Base-by-base conservation (phyloP, 345 rosid species). In the Murraya koenigii region DNA sequence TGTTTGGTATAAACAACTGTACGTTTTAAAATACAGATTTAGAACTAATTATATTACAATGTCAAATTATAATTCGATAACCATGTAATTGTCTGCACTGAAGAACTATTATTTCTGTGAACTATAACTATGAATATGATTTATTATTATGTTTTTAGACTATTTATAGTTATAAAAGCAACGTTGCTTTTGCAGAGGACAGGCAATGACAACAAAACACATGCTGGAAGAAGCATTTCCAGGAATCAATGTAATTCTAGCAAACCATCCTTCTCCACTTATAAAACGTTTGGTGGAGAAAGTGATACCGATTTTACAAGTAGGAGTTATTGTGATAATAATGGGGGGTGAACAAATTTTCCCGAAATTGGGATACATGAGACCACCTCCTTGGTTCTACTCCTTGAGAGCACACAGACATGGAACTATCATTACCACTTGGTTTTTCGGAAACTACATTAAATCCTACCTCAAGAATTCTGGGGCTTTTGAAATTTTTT, bases 201-300 rank as follows among this genome's bases (percentile, higher is more conserved):
- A 69, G 74, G 85, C 77, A 6, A 20, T 77, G 17, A 47, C 65
- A 9, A 70, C 78, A 81, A 79, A 82, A 58, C 70, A 49, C 55
- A 84, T 84, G 85, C 47, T 84, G 59, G 77, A 84, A 39, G 56
- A 64, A 11, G 78, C 76, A 66, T 84, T 82, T 69, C 87, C 85
- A 3, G 83, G 85, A 28, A 66, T 84, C 69, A 65, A 74, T 14
- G 75, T 79, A 19, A 39, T 66, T 5, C 77, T 84, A 8, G 81
- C 63, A 22, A 84, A 79, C 32, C 77, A 82, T 55, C 83, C 81
- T 19, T 68, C 81, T 4, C 20, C 85, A 1, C 38, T 41, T 4
- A 25, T 78, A 5, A 79, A 79, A 69, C 78, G 74, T 8, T 6
- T 72, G 35, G 14, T 69, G 47, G 15, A 76, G 28, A 84, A 65